Base-by-base conservation (phyloP, 208 protist genomes). In the Naegleria fowleri region DNA sequence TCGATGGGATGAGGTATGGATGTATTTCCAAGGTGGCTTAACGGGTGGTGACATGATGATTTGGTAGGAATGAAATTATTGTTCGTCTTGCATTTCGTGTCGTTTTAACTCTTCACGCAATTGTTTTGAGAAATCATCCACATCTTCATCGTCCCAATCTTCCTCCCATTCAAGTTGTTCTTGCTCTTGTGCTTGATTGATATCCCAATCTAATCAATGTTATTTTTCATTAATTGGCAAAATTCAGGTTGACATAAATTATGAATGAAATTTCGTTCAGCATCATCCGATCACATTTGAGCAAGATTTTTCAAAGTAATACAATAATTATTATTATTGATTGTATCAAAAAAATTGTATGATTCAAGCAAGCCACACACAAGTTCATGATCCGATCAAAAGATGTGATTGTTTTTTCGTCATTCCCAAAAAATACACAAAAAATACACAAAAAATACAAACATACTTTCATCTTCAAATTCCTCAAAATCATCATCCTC, bases 141-240 rank as follows among this genome's bases (percentile, higher is more conserved):
- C 85, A 88, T 88, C 85, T 88, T 88, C 85, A 58, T 88, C 85
- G 36, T 88, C 85, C 85, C 85, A 88, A 88, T 88, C 85, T 58
- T 88, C 85, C 25, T 88, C 85, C 85, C 85, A 88, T 88, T 88
- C 85, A 38, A 33, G 22, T 58, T 88, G 41, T 33, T 88, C 85
- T 88, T 88, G n/a, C 39, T 36, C 85, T 58, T 39, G 38, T 33
- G 19, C 2, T 79, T 79, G 67, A 9, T 48, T 40, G 2, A n/a
- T 29, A 86, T 86, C 83, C 83, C 43, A 51, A 29, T 88, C 85
- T 51, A n/a, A 33, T 36, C 36, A 3, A 48, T 48, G 7, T 48
- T 1, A 5, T 36, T 36, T 36, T 36, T 1, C 29, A 79, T 36
- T 79, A 36, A 36, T 36, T 79, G 6, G 9, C 0, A 75, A 75